phyloP scores from a whole-genome alignment of 177 flowering plant genomes.

The Viscum album region DNA sequence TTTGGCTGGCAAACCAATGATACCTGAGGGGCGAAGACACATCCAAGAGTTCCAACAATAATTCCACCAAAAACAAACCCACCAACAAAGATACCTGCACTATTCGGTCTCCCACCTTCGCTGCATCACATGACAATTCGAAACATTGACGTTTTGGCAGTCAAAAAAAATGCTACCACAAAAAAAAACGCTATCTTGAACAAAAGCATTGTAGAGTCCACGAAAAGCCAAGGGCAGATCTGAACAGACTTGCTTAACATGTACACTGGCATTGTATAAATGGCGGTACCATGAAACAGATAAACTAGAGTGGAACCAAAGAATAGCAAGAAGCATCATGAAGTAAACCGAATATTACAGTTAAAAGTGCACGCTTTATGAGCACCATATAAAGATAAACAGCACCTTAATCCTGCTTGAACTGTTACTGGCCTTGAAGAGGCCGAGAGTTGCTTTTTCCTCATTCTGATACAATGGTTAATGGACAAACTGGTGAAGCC shows the following conservation, averaged over 20 bases:
- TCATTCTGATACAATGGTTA: slow-evolving; percentile 14
- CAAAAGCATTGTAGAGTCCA: no score
- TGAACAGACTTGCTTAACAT: no score
- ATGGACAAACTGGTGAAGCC: slow-evolving; percentile 26
- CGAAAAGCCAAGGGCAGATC: no score
- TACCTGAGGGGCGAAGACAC: slow-evolving; percentile 94
- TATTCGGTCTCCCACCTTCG: slow-evolving; percentile 46
- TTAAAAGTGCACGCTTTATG: no score
- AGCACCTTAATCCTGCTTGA: slow-evolving; percentile 31
- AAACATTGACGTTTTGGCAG: not conserved
- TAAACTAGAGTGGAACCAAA: not conserved
- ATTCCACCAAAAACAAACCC: slow-evolving; percentile 94
- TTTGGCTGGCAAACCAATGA: not conserved
- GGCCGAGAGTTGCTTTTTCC: slow-evolving; percentile 18
- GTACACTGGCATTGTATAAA: no score
- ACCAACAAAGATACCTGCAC: slow-evolving; percentile 62
- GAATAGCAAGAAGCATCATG: not conserved
- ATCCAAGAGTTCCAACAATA: slow-evolving; percentile 74
- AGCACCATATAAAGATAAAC: no score
- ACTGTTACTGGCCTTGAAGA: slow-evolving; percentile 29
- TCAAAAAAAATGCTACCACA: no score
- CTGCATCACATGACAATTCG: slow-evolving; percentile 24
- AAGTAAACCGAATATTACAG: not conserved
- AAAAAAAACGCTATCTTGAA: no score
- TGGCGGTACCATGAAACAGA: no score